Conservation (phyloP, 441 rosid genomes). For the Raphanus hybrid region DNA sequence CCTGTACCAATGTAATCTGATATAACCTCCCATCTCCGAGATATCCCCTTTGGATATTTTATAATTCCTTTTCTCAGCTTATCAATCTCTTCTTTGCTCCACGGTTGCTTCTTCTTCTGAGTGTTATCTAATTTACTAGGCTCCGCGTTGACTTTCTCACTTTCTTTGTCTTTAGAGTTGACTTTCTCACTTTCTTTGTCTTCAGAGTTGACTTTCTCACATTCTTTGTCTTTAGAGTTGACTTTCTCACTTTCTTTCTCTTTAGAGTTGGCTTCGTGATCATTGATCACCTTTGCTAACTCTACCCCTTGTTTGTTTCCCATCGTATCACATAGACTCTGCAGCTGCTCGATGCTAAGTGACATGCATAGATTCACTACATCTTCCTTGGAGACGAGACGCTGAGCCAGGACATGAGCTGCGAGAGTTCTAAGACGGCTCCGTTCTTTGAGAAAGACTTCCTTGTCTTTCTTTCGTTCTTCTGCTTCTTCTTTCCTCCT, state of each 20-base stretch:
- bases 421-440: constrained; percentile 84
- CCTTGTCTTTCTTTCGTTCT: constrained; percentile 40
- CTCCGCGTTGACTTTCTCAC: neutral
- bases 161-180: neutral
- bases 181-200: neutral
- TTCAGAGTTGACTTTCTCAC: no score
- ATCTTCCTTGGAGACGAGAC: constrained; percentile 64
- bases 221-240: neutral
- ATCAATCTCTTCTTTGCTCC: constrained; percentile 62
- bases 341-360: constrained; percentile 64
- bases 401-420: constrained; percentile 58
- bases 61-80: constrained; percentile 85
- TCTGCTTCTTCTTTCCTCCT: constrained; percentile 73
- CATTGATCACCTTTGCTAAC: constrained; percentile 64
- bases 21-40: constrained; percentile 96
- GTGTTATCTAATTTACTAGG: neutral
- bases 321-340: constrained; percentile 65
- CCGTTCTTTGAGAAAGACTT: constrained; percentile 77
- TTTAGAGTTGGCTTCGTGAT: constrained; percentile 41
- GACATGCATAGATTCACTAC: constrained; percentile 82
- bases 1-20: constrained; percentile 91
- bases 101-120: neutral
- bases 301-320: constrained; percentile 60
- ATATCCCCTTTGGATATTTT: constrained; percentile 93
- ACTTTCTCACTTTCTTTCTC: neutral